Base-by-base conservation (phyloP, 768 basidiomycete genomes). In the Tylopilus plumbeoviolaceoides region DNA sequence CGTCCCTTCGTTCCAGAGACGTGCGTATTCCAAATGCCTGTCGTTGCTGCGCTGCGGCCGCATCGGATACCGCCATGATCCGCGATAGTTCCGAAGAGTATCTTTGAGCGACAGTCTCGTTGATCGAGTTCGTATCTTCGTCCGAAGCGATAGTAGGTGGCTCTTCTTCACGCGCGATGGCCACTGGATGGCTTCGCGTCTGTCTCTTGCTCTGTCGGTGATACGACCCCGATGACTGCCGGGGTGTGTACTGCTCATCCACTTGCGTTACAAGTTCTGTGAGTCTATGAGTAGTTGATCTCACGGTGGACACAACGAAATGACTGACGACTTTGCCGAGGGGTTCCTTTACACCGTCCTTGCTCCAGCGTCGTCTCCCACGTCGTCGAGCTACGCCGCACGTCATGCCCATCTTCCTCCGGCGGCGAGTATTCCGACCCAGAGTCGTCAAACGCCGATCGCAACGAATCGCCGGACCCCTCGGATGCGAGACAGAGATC, bases 11-110 rank as follows among this genome's bases (percentile, higher is more conserved):
- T 30, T 51, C 55, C 9, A 70, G 67, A 4, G 79, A 78, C 2
- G 75, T 68, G 5, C 73, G 73, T 43, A 82, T 78, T 6, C 81
- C 82, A 56, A 80, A 77, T n/a, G 75, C 78, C 54, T 70, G 69
- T 40, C 77, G 68, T 57, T 81, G 77, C 14, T 74, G 72, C 40
- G 74, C 73, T 30, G 77, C 77, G 15, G 73, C 73, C 2, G 67
- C 68, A 18, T 64, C 59, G 17, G 62, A 72, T 12, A 39, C 60
- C 33, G 52, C 64, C 59, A 59, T 62, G 42, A 69, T 57, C 8
- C 64, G 59, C 15, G 66, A 62, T 9, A 68, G 31, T 27, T 68
- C 67, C 21, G 68, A 68, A 25, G 66, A 68, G 40, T 63, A 63
- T 39, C 69, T 55, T 10, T 50, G 28, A 5, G 52, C 39, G 30